Base-by-base conservation (phyloP, 192 early-diverging fungal species). In the Dimargaris cristalligena region DNA sequence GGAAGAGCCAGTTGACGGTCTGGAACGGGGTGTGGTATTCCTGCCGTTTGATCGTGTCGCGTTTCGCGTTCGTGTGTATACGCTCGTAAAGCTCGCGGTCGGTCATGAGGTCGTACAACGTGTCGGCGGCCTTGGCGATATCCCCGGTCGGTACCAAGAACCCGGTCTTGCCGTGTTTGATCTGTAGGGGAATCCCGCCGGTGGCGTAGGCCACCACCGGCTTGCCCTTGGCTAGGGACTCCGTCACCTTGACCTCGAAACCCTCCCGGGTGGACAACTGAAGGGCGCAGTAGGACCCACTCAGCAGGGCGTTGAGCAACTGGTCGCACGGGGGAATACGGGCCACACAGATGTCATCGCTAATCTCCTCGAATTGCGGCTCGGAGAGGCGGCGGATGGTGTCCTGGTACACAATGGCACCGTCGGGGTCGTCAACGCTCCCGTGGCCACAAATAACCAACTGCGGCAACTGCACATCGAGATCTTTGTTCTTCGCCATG, bases 161-260 rank as follows among this genome's bases (percentile, higher is more conserved):
- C 23, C 88, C 88, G 3, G 78, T 85, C 45, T 68, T 67, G 20
- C 76, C 78, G 52, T 86, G 63, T 51, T 73, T 67, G 49, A 91
- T 84, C 67, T 91, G 88, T 60, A 84, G 78, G 22, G 88, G 88
- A 55, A 91, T 91, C 55, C 88, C 88, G 52, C 83, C 83, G 41
- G 77, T 66, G 41, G 67, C 69, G 60, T 76, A 79, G n/a, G 75
- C 80, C 61, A 83, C 67, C 22, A 82, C 87, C 67, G 64, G 83
- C 76, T 74, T 76, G 69, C 74, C 79, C 67, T 88, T 88, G 22
- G 70, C 65, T 50, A 84, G 65, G 14, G 83, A 73, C 62, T 90
- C 87, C 16, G 84, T 90, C 35, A 88, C 83, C 68, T 87, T 91
- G 74, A 89, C 78, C 69, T 89, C 87, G 56, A 89, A 89, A 34